phyloP scores from a whole-genome alignment of 164 flowering plant genomes.

The Cinnamomum micranthum region DNA sequence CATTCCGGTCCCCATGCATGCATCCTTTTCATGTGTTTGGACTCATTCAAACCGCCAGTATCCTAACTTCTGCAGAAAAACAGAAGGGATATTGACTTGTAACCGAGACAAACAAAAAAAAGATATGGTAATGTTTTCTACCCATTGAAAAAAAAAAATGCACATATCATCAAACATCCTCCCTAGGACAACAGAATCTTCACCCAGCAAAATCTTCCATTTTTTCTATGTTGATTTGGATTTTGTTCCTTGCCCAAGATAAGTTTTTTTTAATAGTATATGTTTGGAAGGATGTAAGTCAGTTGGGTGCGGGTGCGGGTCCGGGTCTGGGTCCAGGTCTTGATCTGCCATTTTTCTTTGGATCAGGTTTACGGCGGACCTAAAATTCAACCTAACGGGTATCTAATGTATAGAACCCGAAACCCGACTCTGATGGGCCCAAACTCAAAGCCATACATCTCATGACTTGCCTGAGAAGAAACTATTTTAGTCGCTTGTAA shows the following conservation, averaged over 20 bases:
- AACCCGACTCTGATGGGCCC: too few species aligned
- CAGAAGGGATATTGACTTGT: slow-evolving; percentile 1
- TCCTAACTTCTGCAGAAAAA: background rate
- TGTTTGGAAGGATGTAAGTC: background rate
- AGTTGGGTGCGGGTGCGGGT: too few species aligned
- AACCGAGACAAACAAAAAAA: background rate
- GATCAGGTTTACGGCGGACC: too few species aligned
- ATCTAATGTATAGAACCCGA: too few species aligned
- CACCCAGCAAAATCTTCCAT: slow-evolving; percentile 11
- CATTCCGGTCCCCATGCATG: slow-evolving; percentile 17
- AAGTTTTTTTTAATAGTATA: background rate
- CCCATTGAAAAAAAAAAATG: background rate
- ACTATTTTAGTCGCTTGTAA: too few species aligned
- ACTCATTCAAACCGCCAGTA: slow-evolving; percentile 1
- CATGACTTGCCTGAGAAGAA: too few species aligned
- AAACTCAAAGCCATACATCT: too few species aligned
- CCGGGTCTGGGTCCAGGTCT: too few species aligned
- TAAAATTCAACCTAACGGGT: too few species aligned
- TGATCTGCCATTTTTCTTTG: too few species aligned
- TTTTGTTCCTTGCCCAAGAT: background rate
- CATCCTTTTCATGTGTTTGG: slow-evolving; percentile 15
- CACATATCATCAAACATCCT: background rate
- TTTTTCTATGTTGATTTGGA: background rate
- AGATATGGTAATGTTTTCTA: too few species aligned
- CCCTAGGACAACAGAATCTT: background rate